phyloP scores from a whole-genome alignment of 495 filamentous ascomycete genomes.

The Recurvomyces mirabilis region DNA sequence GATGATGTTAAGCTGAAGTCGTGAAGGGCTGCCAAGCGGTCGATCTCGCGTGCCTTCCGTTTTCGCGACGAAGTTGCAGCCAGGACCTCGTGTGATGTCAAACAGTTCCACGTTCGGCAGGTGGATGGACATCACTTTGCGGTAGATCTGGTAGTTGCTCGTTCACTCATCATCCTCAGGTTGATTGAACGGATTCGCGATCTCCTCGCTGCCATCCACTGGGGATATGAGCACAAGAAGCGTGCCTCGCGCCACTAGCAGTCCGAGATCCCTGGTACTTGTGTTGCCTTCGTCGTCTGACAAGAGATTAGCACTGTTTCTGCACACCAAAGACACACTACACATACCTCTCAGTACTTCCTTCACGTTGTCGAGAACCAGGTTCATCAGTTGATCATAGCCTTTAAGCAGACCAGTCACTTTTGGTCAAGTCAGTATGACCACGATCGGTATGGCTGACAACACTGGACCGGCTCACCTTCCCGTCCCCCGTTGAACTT shows the following conservation, averaged over 20 bases:
- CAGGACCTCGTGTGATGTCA: too few species aligned
- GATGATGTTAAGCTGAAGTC: too few species aligned
- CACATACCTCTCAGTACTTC: constrained; percentile 70
- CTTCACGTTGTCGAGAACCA: constrained; percentile 89
- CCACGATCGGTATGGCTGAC: too few species aligned
- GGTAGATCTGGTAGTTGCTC: too few species aligned
- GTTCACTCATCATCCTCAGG: constrained; percentile 48
- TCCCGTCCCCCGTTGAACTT: constrained; percentile 95
- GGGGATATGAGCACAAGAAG: constrained; percentile 86
- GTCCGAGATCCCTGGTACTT: constrained; percentile 68
- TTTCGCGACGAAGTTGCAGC: too few species aligned
- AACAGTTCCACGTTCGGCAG: too few species aligned
- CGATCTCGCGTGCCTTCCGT: too few species aligned
- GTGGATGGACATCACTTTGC: too few species aligned
- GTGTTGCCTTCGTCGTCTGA: constrained; percentile 87
- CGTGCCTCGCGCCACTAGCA: constrained; percentile 87
- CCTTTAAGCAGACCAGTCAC: constrained; percentile 85
- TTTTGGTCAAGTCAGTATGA: too few species aligned
- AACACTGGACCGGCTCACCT: constrained; percentile 43
- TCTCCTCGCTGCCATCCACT: constrained; percentile 87
- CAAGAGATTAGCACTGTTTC: neutral
- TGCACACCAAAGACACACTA: constrained; percentile 10
- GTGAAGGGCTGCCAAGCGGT: too few species aligned
- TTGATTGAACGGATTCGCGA: constrained; percentile 82
- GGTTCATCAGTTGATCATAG: constrained; percentile 93